phyloP scores from a whole-genome alignment of 2,329 filamentous ascomycete species.

The Trichoderma sp. region DNA sequence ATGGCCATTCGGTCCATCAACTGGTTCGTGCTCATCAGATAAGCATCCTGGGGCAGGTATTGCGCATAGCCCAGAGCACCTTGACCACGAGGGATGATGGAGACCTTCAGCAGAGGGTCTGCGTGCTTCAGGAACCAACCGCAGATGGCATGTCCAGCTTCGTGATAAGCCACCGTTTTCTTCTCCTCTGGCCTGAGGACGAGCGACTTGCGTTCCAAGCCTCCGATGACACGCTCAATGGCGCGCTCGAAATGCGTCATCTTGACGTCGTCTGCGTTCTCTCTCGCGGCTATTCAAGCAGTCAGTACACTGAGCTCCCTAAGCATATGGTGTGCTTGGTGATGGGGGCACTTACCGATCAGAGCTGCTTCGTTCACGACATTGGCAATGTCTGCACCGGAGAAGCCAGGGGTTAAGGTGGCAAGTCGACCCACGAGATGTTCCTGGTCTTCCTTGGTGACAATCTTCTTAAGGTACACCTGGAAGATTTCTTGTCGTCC shows the following conservation, averaged over 20 bases:
- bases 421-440: conserved; percentile 85
- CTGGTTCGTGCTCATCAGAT: conserved; percentile 93
- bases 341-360: conserved; percentile 64
- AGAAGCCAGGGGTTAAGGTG: conserved; percentile 93
- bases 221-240: conserved; percentile 95
- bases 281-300: conserved; percentile 69
- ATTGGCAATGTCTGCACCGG: conserved; percentile 97
- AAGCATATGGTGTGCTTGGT: not conserved
- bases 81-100: conserved; percentile 94
- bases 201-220: conserved; percentile 94
- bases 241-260: conserved; percentile 96
- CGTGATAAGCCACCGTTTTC: conserved; percentile 94
- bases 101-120: conserved; percentile 97
- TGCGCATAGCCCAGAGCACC: conserved; percentile 95
- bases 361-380: conserved; percentile 97
- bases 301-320: conserved; percentile 29
- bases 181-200: conserved; percentile 94
- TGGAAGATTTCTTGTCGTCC: conserved; percentile 94
- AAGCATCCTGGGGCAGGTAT: conserved; percentile 92
- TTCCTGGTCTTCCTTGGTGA: conserved; percentile 87
- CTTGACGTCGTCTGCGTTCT: conserved; percentile 75
- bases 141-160: conserved; percentile 96
- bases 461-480: conserved; percentile 92
- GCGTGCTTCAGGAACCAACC: conserved; percentile 97
- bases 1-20: conserved; percentile 99